Percentiles rank a stretch among this genome's conserved stretches.
phyloP scores from a whole-genome alignment of 768 basidiomycete species.

The Boletellus ananas region DNA sequence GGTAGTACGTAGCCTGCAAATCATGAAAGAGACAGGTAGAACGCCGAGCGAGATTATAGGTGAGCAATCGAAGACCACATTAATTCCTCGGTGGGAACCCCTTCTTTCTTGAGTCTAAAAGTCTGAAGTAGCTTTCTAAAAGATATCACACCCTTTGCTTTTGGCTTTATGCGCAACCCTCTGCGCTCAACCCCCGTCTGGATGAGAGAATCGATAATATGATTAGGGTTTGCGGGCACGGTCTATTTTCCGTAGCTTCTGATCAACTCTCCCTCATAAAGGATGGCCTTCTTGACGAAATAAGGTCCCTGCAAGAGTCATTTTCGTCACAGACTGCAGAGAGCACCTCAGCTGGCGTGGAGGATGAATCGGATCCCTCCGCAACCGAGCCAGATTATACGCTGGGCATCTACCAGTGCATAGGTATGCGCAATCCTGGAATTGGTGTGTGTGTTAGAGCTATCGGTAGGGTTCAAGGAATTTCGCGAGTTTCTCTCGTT shows the following conservation, averaged over 20 bases:
- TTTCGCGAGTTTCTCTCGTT: constrained; percentile 67
- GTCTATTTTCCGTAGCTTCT: neutral
- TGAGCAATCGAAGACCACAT: constrained; percentile 49
- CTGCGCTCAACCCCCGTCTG: constrained; percentile 60
- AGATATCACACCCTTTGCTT: constrained; percentile 86
- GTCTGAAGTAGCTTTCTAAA: neutral
- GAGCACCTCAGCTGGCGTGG: neutral
- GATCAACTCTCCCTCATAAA: constrained; percentile 27
- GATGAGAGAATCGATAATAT: constrained; percentile 84
- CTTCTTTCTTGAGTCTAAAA: neutral
- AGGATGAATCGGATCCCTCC: neutral
- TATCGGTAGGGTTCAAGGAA: constrained; percentile 79
- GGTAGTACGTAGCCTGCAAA: constrained; percentile 71
- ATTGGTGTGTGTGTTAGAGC: constrained; percentile 6
- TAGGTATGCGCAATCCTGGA: constrained; percentile 50
- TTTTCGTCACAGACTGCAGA: constrained; percentile 3
- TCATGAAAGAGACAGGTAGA: constrained; percentile 68
- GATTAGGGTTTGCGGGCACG: constrained; percentile 57
- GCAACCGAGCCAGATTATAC: constrained; percentile 50
- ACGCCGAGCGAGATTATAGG: constrained; percentile 63
- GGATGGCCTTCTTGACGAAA: constrained; percentile 81
- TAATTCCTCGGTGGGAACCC: constrained; percentile 49
- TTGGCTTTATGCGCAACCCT: constrained; percentile 82
- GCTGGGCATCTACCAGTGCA: constrained; percentile 89
- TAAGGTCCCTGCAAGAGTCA: constrained; percentile 47